Evolutionary conservation across 2,329 filamentous ascomycete species (phyloP).

Genomic region (Aspergillus pseudoviridinutans): DNA sequence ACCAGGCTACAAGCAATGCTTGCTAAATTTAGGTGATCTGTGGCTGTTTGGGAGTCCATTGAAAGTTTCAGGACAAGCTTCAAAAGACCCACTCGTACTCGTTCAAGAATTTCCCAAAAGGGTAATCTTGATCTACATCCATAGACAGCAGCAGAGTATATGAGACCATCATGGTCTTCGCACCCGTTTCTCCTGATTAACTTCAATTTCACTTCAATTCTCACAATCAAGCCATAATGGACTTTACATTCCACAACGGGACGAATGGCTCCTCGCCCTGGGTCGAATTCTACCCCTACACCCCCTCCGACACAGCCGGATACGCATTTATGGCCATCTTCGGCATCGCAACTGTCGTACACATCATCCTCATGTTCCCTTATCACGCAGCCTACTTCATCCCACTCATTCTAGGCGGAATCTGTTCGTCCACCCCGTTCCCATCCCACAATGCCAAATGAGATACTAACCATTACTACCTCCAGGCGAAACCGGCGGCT

Average conservation of each 20-base stretch:
- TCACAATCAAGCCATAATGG: constrained; percentile 18
- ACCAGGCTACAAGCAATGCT: background rate
- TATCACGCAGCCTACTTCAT: constrained; percentile 35
- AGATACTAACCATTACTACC: background rate
- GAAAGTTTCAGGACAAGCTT: background rate
- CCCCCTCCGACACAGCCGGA: constrained; percentile 30
- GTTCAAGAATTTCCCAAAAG: constrained; percentile 22
- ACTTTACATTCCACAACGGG: constrained; percentile 29
- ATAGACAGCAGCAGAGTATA: background rate
- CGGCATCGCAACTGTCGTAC: constrained; percentile 25
- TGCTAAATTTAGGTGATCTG: background rate
- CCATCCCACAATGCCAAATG: background rate
- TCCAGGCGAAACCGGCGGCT: constrained; percentile 34
- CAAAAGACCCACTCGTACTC: constrained; percentile 22
- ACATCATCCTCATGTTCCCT: constrained; percentile 29
- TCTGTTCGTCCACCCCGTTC: constrained; percentile 24
- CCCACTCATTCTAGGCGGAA: constrained; percentile 33
- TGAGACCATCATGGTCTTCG: background rate
- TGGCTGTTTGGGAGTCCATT: background rate
- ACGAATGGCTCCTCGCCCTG: constrained; percentile 27
- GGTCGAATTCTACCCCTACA: constrained; percentile 37
- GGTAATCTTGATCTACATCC: constrained; percentile 7
- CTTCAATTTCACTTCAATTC: background rate
- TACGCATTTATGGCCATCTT: constrained; percentile 36
- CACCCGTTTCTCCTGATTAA: background rate